Base-by-base conservation (phyloP, 2,329 filamentous ascomycete species). In the Ophiocordyceps polyrhachis-furcata region DNA sequence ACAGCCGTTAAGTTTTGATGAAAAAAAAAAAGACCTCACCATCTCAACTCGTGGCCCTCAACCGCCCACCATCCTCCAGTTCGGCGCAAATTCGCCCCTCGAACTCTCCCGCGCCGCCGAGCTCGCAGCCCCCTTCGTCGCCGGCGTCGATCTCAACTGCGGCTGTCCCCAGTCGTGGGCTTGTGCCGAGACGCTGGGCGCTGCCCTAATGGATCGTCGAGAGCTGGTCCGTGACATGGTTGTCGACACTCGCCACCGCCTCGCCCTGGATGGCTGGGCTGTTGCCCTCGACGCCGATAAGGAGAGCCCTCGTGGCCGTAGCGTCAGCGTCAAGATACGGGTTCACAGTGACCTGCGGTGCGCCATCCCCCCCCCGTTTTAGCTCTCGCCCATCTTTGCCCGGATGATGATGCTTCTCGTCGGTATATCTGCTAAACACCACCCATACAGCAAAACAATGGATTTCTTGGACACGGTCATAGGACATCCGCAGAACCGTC, bases 121-220 rank as follows among this genome's bases (percentile, higher is more conserved):
- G 20, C 68, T 83, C 42, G 74, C 76, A 2, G 72, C 69, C 0
- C 78, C 79, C 2, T 74, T 65, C 55, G 72, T 74, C 44, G 71
- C 70, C 52, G 80, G 80, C 49, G 70, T 83, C 3, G 77, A 83
- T 52, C 65, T 83, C 38, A 83, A 83, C 62, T 84, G 80, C 57
- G 80, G 80, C 12, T 84, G 80, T 53, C 80, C 80, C 8, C 80
- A 84, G 59, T 73, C 73, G 6, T 83, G 80, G 80, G 79, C 80
- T 0, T 80, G 80, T 53, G 73, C 77, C 40, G 76, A 79, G 57
- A 74, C 67, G 1, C 66, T 84, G 3, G 80, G 80, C 5, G 80
- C 79, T 5, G 76, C 76, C n/a, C 63, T 84, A 31, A 83, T 83
- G 78, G 68, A 74, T 41, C 63, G 68, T 43, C 71, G 76, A 9